Conservation (phyloP, 1,284 basidiomycete species). For the Ganoderma leucocontextum region DNA sequence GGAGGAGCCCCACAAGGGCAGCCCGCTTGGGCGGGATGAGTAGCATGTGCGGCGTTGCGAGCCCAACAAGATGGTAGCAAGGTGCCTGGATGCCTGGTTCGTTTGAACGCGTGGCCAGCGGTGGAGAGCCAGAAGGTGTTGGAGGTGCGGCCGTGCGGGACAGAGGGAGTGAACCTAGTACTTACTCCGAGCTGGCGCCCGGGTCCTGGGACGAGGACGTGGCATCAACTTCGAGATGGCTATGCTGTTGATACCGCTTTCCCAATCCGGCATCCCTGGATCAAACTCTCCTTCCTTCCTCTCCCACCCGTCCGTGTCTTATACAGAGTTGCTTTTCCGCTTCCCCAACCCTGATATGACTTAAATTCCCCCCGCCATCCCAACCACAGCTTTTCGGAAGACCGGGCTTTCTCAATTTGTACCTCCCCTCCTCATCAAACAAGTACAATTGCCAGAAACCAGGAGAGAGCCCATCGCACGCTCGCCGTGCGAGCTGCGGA, state of each 20-base stretch:
- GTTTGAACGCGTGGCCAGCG: background rate
- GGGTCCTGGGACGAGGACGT: slow-evolving; percentile 12
- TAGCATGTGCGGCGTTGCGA: slow-evolving; percentile 15
- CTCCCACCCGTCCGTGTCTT: background rate
- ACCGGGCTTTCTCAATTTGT: background rate
- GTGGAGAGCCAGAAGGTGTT: slow-evolving; percentile 1
- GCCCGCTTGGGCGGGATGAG: slow-evolving; percentile 7
- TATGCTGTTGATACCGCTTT: slow-evolving; percentile 24
- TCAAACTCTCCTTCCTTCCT: slow-evolving; percentile 14
- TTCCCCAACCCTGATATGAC: background rate
- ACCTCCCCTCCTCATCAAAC: slow-evolving; percentile 12
- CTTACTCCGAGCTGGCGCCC: slow-evolving; percentile 10
- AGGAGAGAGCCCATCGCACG: slow-evolving; percentile 29
- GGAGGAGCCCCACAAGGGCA: slow-evolving; percentile 20
- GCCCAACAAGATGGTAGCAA: background rate
- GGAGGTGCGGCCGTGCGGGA: slow-evolving; percentile 7
- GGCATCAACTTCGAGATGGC: slow-evolving; percentile 26
- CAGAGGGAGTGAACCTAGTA: slow-evolving; percentile 18
- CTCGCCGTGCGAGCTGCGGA: background rate
- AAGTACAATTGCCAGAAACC: slow-evolving; percentile 25
- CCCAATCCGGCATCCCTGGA: slow-evolving; percentile 15
- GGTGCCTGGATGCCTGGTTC: background rate
- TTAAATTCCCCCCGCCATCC: background rate
- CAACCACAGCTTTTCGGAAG: background rate
- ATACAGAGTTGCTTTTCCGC: background rate